Evolutionary conservation across 768 basidiomycete genomes (phyloP).

Genomic region (Roridomyces roridus): DNA sequence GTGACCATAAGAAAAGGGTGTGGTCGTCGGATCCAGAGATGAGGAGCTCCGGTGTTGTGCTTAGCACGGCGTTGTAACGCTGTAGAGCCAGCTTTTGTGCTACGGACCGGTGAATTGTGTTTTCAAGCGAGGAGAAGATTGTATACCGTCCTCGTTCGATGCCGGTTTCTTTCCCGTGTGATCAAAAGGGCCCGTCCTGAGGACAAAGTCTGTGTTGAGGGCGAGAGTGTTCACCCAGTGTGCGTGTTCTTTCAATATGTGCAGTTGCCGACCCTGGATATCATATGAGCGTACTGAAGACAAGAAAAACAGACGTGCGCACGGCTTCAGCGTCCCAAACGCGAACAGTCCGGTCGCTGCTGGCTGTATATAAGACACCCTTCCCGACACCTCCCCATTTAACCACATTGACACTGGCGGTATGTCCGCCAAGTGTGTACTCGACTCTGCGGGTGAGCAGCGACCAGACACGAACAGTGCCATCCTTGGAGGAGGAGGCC

Average conservation of each 20-base stretch:
- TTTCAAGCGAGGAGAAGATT: conserved; percentile 11
- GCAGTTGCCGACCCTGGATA: conserved; percentile 76
- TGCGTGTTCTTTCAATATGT: conserved; percentile 92
- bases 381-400: conserved; percentile 93
- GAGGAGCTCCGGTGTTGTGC: conserved; percentile 75
- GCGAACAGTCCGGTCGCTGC: conserved; percentile 91
- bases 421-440: conserved; percentile 91
- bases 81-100: conserved; percentile 78
- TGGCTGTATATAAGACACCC: conserved; percentile 92
- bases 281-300: background rate
- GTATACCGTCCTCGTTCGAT: conserved; percentile 89
- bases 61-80: conserved; percentile 77
- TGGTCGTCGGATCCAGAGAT: conserved; percentile 99
- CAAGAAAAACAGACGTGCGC: conserved; percentile 24
- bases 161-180: conserved; percentile 80
- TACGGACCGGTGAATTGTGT: conserved; percentile 35
- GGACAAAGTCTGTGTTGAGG: conserved; percentile 92
- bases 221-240: conserved; percentile 99
- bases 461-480: conserved; percentile 95
- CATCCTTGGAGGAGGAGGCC: conserved; percentile 96
- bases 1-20: conserved; percentile 95
- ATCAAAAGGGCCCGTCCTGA: conserved; percentile 95
- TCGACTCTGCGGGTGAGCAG: conserved; percentile 72
- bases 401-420: conserved; percentile 93
- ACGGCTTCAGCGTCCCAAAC: conserved; percentile 91